Evolutionary conservation across 179 eudicot genomes (phyloP).

Genomic region (Beta lomatogona): DNA sequence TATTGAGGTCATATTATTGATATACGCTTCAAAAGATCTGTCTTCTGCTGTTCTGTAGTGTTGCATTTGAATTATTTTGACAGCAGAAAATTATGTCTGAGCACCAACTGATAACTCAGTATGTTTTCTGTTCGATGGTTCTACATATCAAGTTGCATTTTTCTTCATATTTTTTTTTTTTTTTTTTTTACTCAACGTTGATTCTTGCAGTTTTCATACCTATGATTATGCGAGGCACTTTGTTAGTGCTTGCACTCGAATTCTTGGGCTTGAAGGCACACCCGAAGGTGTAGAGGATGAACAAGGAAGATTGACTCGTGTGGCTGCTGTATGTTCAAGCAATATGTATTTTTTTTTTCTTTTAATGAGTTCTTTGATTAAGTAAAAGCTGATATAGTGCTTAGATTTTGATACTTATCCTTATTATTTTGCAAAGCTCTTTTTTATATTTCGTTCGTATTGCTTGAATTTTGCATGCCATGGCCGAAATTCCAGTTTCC

Average conservation of each 20-base stretch:
- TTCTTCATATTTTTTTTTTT: neutral
- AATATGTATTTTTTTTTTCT: neutral
- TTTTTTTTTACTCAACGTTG: neutral
- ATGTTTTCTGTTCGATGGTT: neutral
- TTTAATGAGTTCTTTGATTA: slow-evolving; percentile 11
- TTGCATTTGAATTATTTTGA: neutral
- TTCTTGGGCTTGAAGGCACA: slow-evolving; percentile 97
- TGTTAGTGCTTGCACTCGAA: slow-evolving; percentile 98
- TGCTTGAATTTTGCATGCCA: slow-evolving; percentile 24
- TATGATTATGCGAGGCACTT: slow-evolving; percentile 99
- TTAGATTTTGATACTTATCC: slow-evolving; percentile 5
- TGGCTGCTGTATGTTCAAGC: slow-evolving; percentile 80
- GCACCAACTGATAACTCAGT: neutral
- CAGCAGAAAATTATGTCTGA: slow-evolving; percentile 4
- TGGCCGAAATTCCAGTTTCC: slow-evolving; percentile 67
- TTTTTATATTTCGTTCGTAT: neutral
- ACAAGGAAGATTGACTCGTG: slow-evolving; percentile 94
- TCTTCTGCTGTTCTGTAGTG: neutral
- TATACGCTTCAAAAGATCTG: neutral
- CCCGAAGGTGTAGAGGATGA: slow-evolving; percentile 98
- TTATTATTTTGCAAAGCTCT: neutral
- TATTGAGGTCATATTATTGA: neutral
- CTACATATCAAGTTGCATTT: neutral
- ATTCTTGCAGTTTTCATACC: slow-evolving; percentile 77
- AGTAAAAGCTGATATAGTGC: slow-evolving; percentile 7